Percentiles rank a stretch among this genome's conserved stretches.
Evolutionary conservation across 208 protist genomes (phyloP).

Genomic region (Trypanosomatidae sp.): DNA sequence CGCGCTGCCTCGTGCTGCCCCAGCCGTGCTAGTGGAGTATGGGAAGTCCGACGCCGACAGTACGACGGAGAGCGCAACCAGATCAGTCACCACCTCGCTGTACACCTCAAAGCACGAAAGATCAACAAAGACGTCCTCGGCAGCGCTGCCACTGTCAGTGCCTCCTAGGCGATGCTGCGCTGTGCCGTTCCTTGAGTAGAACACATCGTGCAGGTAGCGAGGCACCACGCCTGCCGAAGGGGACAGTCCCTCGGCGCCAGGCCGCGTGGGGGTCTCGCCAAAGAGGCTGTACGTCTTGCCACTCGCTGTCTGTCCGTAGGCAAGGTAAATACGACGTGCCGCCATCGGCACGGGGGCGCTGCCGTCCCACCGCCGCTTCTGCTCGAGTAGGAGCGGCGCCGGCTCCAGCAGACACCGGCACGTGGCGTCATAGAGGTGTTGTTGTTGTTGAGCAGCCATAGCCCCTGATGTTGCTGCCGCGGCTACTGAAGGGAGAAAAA

Average conservation of each 20-base stretch:
- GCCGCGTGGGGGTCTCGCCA: constrained; percentile 17
- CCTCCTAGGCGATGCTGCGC: neutral
- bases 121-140: constrained; percentile 37
- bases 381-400: neutral
- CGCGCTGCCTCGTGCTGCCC: neutral
- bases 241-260: neutral
- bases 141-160: neutral
- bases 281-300: constrained; percentile 89
- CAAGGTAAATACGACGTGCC: constrained; percentile 41
- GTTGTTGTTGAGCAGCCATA: constrained; percentile 1
- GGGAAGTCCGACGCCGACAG: constrained; percentile 1
- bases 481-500: constrained; percentile 24
- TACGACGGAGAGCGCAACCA: constrained; percentile 44
- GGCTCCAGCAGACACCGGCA: constrained; percentile 11
- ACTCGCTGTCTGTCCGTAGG: constrained; percentile 84
- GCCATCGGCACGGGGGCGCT: neutral
- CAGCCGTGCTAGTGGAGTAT: neutral
- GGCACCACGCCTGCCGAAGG: constrained; percentile 48
- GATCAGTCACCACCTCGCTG: constrained; percentile 71
- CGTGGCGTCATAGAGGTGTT: constrained; percentile 23
- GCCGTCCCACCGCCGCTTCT: neutral
- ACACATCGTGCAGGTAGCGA: constrained; percentile 55
- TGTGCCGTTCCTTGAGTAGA: neutral
- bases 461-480: constrained; percentile 26
- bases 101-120: constrained; percentile 80